Base-by-base conservation (phyloP, 75 land plant species). In the Picea sitchensis region DNA sequence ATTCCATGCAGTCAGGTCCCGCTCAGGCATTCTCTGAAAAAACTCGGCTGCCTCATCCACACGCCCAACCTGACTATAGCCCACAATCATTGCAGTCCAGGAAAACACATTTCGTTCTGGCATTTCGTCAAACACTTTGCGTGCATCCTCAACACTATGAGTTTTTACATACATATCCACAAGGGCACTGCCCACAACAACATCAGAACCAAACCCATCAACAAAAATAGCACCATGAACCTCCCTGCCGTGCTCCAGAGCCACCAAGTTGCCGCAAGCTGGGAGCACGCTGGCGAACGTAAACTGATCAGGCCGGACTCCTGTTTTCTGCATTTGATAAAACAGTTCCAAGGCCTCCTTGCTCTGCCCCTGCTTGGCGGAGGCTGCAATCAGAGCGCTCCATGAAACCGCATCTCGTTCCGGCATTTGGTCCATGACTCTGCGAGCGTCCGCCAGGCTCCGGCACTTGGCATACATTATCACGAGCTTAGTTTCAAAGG, bases 381-480 rank as follows among this genome's bases (percentile, higher is more conserved):
- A 87, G 31, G 86, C 85, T 51, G 88, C 79, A 20, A 93, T 83
- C 88, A 93, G 80, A 3, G 94, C 78, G 15, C 89, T 91, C 95
- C 95, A 93, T 74, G 81, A 80, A 72, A 93, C 79, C 0, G 86
- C 90, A 77, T 93, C 87, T 58, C 78, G 65, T 57, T 75, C 58
- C 4, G 73, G 31, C 91, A 93, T 91, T 64, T 54, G 36, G 74
- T 82, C 82, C 77, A 91, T 91, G 3, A 84, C 82, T 17, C 61
- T 32, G 77, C 69, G 82, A 6, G 91, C 91, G 56, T 83, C 65
- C 12, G 38, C 38, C 75, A 93, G 5, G 31, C 85, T 87, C 15
- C 91, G 82, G 78, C 90, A 89, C 65, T 82, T 82, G 6, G 93
- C 87, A 77, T 93, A 93, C 61, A 93, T 88, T 65, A 82, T 68